Evolutionary conservation across 495 filamentous ascomycete species (phyloP), one percentile per base, ranked within the genome.

Genomic region (Penicillium mononematosum): DNA sequence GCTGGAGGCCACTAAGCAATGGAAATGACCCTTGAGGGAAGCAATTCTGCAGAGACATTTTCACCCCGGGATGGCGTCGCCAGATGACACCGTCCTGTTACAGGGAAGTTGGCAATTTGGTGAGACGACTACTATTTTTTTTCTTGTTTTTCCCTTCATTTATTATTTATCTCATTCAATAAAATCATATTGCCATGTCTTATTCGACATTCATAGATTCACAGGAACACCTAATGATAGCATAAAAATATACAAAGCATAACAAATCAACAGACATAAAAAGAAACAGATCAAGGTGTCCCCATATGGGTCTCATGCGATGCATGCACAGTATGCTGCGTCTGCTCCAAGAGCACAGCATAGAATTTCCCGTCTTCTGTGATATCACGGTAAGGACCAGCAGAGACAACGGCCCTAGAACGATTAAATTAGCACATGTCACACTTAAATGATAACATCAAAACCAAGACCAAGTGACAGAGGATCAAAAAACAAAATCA

Each of bases 11-110:
- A 71, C 67, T 85, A 82, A 85, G 81, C 76, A 81, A 82, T 84
- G 82, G 74, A 77, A 69, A 74, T 79, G 77, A 84, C 72, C 63
- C 77, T 82, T 79, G 80, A 85, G 82, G 79, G 80, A 82, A 83
- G 81, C 70, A 83, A 84, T 83, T 82, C 79, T 81, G 82, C 82
- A 85, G 79, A 83, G 77, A 73, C 75, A 78, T 71, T 70, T 81
- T 72, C 82, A 82, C 81, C 80, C 76, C 75, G 69, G 76, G 73
- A 70, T 81, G 82, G 81, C 82, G 82, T 72, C 66, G 74, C 73
- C 75, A 78, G 81, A 83, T 74, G 70, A 83, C 80, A 83, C 75
- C 77, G 71, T 67, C 69, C 60, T 56, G 73, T 75, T 76, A 74
- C 71, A 72, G 67, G 77, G 69, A 69, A 67, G 49, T 59, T 67